Base-by-base conservation (phyloP, 768 basidiomycete genomes). In the Mycena leptocephala region DNA sequence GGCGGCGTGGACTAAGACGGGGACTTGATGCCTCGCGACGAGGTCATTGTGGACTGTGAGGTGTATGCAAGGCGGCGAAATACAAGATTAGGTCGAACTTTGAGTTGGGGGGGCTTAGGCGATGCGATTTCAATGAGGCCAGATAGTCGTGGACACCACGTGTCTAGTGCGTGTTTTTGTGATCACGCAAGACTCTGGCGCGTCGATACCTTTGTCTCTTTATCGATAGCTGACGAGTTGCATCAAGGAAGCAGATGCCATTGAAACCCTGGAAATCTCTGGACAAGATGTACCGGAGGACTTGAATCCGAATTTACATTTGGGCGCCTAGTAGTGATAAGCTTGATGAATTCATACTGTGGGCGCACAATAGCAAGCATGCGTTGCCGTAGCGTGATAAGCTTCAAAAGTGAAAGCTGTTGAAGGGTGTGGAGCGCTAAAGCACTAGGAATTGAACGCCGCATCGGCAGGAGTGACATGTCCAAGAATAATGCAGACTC, bases 51-150 rank as follows among this genome's bases (percentile, higher is more conserved):
- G 33, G 9, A 22, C 32, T 46, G 51, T 68, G 48, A 37, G 37
- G 68, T 41, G 62, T 9, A 64, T 71, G 65, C 28, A 32, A 53
- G 70, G 68, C 65, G 43, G 64, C n/a, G 13, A 75, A 48, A 48
- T 16, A 59, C 56, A 71, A 67, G 70, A 67, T 65, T n/a, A n/a
- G 63, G 46, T 30, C 75, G 64, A 20, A 18, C 41, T 55, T 65
- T 59, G 53, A 37, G 39, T 10, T 71, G 24, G n/a, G 28, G n/a
- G n/a, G 35, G 41, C 26, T 30, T 24, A 43, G 32, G 63, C 74
- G 69, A 70, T 72, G 56, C 65, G 75, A 71, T 48, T 72, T 39
- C 63, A 71, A 71, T 35, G 75, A 76, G 70, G 70, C 70, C 28
- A 51, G 43, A 70, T 76, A 64, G 46, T 68, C 24, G 74, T 46